These are phyloP conservation scores for Aspergillus intermedius DNA, from an alignment of 2,329 filamentous ascomycete species.

Conservation along the genomic window DNA sequence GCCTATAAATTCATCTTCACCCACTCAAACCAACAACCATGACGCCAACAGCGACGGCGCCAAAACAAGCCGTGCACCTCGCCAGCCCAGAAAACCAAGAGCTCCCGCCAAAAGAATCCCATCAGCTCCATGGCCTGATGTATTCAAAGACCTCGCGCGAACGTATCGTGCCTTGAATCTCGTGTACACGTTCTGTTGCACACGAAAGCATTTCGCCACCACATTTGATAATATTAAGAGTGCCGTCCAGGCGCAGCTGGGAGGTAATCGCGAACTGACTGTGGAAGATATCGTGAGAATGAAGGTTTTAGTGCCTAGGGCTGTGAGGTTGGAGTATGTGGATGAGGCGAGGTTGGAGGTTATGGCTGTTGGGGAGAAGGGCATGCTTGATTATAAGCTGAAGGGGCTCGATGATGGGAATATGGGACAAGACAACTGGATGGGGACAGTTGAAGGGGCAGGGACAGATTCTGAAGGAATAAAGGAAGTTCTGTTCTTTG, in stretches of 20 bases:
- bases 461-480: not conserved
- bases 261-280: constrained; percentile 52
- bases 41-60: not conserved
- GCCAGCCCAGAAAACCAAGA: constrained; percentile 1
- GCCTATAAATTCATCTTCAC: not conserved
- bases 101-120: constrained; percentile 19
- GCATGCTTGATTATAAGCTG: constrained; percentile 59
- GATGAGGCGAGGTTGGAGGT: constrained; percentile 78
- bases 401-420: constrained; percentile 35
- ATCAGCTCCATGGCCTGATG: constrained; percentile 63
- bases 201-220: constrained; percentile 83
- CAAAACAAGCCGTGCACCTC: constrained; percentile 3
- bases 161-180: constrained; percentile 82
- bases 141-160: constrained; percentile 65
- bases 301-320: constrained; percentile 66
- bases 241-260: constrained; percentile 77
- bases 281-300: constrained; percentile 79
- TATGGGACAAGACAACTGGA: constrained; percentile 19
- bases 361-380: constrained; percentile 53
- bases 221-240: constrained; percentile 83
- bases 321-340: constrained; percentile 78
- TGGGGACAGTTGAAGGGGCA: constrained; percentile 16
- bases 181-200: constrained; percentile 91
- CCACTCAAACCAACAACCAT: not conserved
- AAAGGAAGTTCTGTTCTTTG: constrained; percentile 75